Conservation (phyloP, 23 red algal genomes). For the Rhodosorus marinus region DNA sequence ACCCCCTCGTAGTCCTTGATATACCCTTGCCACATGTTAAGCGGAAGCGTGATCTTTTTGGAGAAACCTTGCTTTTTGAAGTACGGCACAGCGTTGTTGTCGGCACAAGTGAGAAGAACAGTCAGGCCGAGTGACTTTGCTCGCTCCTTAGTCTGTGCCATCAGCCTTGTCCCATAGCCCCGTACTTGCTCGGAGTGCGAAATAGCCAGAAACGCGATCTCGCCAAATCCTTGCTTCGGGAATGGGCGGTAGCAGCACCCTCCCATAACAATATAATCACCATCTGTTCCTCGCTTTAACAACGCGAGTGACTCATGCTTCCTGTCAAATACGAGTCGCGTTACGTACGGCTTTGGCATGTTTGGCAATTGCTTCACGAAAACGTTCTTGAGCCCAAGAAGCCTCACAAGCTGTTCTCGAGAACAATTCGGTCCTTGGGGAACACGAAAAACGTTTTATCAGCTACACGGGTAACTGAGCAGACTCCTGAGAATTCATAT, state of each 20-base stretch:
- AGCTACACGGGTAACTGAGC: too few species aligned
- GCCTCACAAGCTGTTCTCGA: constrained; percentile 40
- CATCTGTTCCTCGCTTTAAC: constrained; percentile 25
- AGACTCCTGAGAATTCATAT: too few species aligned
- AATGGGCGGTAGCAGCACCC: constrained; percentile 99
- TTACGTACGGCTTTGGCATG: constrained; percentile 91
- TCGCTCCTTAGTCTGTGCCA: constrained; percentile 94
- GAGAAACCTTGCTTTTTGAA: constrained; percentile 99
- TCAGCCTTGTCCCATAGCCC: constrained; percentile 87
- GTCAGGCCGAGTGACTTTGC: constrained; percentile 71
- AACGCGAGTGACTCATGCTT: constrained; percentile 85
- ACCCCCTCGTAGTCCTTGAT: constrained; percentile 99
- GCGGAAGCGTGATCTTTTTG: constrained; percentile 83
- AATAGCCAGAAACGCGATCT: constrained; percentile 95
- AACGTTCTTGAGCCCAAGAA: constrained; percentile 94
- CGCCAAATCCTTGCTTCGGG: constrained; percentile 61
- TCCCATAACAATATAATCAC: constrained; percentile 86
- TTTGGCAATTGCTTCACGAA: constrained; percentile 98
- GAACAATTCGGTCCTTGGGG: too few species aligned
- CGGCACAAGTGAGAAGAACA: constrained; percentile 87
- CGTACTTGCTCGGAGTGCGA: constrained; percentile 83
- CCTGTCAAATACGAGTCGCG: constrained; percentile 88
- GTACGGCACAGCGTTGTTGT: constrained; percentile 96
- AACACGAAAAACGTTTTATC: too few species aligned
- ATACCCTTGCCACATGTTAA: constrained; percentile 87